Conservation (phyloP, 2,329 filamentous ascomycete species). For the Talaromyces piceae region DNA sequence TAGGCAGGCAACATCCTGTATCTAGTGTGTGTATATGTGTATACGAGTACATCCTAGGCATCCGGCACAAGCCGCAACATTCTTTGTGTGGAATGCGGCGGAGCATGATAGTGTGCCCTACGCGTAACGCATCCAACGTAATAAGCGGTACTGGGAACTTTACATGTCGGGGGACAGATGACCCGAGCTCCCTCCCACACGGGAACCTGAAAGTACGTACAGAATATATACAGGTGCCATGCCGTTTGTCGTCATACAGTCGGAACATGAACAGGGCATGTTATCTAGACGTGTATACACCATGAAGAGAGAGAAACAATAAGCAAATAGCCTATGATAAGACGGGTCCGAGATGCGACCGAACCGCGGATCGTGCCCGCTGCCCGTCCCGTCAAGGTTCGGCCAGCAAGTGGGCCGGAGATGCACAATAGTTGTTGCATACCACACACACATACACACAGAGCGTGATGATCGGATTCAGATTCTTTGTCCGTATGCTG, state of each 20-base stretch:
- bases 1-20: neutral
- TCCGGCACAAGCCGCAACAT: constrained; percentile 1
- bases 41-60: neutral
- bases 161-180: neutral
- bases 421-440: too few relatives aligned
- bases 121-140: too few relatives aligned
- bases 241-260: neutral
- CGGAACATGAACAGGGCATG: neutral
- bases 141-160: too few relatives aligned
- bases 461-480: neutral
- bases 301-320: too few relatives aligned
- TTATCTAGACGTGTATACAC: too few relatives aligned
- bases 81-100: constrained; percentile 2
- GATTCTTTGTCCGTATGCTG: neutral
- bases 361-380: constrained; percentile 5
- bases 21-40: neutral
- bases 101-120: neutral
- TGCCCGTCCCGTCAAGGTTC: constrained; percentile 10
- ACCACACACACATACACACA: neutral
- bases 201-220: too few relatives aligned
- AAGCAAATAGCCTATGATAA: neutral
- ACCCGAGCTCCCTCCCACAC: too few relatives aligned
- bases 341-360: neutral
- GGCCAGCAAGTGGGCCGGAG: constrained; percentile 14
- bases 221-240: too few relatives aligned